Evolutionary conservation across 2,329 filamentous ascomycete genomes (phyloP), one percentile per base, ranked within the genome.

Genomic region (Colletotrichum liriopes): DNA sequence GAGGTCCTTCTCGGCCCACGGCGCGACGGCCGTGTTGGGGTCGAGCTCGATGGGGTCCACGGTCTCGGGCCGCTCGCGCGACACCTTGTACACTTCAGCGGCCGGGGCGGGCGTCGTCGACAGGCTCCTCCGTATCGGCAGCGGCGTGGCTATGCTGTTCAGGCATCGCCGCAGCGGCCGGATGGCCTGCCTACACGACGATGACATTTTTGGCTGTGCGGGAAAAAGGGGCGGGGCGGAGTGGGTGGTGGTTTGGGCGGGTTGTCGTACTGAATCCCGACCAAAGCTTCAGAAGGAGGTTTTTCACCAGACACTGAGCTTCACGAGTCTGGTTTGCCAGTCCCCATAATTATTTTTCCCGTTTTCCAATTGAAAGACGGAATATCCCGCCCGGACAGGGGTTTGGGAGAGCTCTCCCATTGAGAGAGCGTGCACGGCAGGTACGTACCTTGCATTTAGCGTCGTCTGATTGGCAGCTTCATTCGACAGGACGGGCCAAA

Each of bases 11-110:
- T 96, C 93, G 70, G 91, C 87, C 80, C 86, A 87, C 58, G 85
- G 86, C 59, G 87, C 90, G 54, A 90, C 87, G 35, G 93, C 93
- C n/a, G 90, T 91, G 74, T 89, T 86, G n/a, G 92, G 93, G 79
- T 94, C 90, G 76, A 90, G 83, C 76, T 87, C 83, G 74, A 83
- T 80, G 41, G 83, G 81, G 67, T 80, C 80, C 18, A 74, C 66
- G 77, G 58, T 32, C 66, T 72, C 32, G 71, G 68, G 67, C 65
- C 67, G 58, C 47, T 72, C 68, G 68, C 72, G 72, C n/a, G 67
- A 54, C 56, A 75, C 73, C 60, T 72, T 75, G 72, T 74, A 74
- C 52, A 77, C 75, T 63, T 81, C 78, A 67, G 79, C 77, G 60
- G 79, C 76, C 64, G 78, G 77, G 60, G 77, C 67, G 75, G 82